Evolutionary conservation across 495 filamentous ascomycete species (phyloP).

Genomic region (Hypoxylon crocopeplum): DNA sequence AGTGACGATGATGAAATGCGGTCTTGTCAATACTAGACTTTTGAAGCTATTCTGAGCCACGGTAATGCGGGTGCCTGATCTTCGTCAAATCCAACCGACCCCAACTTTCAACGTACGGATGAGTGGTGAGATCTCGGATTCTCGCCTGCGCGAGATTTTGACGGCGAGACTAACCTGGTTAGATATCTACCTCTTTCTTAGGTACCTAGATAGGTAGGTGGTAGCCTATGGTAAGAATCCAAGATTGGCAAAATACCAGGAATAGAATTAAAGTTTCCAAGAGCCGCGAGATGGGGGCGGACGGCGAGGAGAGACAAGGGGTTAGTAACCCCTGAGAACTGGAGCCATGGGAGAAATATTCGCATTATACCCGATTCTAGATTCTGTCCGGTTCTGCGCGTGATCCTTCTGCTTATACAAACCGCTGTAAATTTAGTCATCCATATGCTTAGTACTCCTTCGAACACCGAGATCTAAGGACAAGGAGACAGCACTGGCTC

Average conservation of each 20-base stretch:
- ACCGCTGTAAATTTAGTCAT: no score
- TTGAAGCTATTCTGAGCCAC: slow-evolving; percentile 24
- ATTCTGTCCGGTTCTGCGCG: no score
- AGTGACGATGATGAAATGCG: slow-evolving; percentile 1
- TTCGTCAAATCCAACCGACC: slow-evolving; percentile 18
- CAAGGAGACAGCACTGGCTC: no score
- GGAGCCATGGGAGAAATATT: not conserved
- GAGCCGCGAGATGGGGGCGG: slow-evolving; percentile 16
- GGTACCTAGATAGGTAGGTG: not conserved
- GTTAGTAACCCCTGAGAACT: not conserved
- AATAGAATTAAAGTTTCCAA: slow-evolving; percentile 26
- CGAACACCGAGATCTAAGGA: no score
- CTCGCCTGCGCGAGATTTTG: not conserved
- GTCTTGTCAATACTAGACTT: not conserved
- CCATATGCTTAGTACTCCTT: no score
- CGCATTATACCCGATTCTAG: no score
- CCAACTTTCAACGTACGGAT: slow-evolving; percentile 10
- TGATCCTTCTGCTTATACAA: no score
- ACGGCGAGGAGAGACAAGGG: not conserved
- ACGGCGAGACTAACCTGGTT: slow-evolving; percentile 2
- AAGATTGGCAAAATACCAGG: slow-evolving; percentile 10
- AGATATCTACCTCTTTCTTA: not conserved
- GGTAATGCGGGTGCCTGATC: slow-evolving; percentile 22
- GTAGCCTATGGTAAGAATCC: not conserved
- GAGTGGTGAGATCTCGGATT: slow-evolving; percentile 3